These are phyloP conservation scores for Zalerion maritima DNA, from an alignment of 495 filamentous ascomycete genomes.

Conservation along the genomic window DNA sequence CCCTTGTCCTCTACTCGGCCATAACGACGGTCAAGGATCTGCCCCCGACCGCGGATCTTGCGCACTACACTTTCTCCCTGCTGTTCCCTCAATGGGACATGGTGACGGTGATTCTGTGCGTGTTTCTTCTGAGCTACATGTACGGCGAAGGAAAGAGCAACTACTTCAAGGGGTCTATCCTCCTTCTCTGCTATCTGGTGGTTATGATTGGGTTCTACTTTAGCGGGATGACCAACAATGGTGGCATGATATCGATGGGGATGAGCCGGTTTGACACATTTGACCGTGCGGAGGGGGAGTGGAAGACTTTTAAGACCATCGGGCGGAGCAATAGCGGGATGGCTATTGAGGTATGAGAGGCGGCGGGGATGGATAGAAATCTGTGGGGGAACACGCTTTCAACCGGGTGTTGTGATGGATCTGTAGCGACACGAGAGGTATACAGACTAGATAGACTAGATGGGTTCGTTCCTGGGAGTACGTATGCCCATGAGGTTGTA, in stretches of 20 bases:
- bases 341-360: constrained; percentile 7
- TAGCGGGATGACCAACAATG: constrained; percentile 54
- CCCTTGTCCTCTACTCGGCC: constrained; percentile 82
- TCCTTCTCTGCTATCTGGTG: constrained; percentile 86
- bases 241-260: constrained; percentile 40
- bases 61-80: constrained; percentile 73
- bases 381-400: too few relatives aligned
- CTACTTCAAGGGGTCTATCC: constrained; percentile 84
- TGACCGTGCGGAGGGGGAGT: constrained; percentile 31
- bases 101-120: constrained; percentile 92
- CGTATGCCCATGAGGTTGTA: too few relatives aligned
- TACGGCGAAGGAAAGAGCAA: constrained; percentile 97
- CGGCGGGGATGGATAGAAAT: too few relatives aligned
- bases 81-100: constrained; percentile 99
- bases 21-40: constrained; percentile 26
- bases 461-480: too few relatives aligned
- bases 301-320: constrained; percentile 38
- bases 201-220: constrained; percentile 88
- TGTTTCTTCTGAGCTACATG: constrained; percentile 94
- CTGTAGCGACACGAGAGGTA: too few relatives aligned
- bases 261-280: constrained; percentile 58
- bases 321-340: constrained; percentile 25
- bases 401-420: too few relatives aligned
- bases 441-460: too few relatives aligned
- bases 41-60: constrained; percentile 35